These are phyloP conservation scores for Neonectria faginata DNA, from an alignment of 2,329 filamentous ascomycete genomes.

Conservation along the genomic window DNA sequence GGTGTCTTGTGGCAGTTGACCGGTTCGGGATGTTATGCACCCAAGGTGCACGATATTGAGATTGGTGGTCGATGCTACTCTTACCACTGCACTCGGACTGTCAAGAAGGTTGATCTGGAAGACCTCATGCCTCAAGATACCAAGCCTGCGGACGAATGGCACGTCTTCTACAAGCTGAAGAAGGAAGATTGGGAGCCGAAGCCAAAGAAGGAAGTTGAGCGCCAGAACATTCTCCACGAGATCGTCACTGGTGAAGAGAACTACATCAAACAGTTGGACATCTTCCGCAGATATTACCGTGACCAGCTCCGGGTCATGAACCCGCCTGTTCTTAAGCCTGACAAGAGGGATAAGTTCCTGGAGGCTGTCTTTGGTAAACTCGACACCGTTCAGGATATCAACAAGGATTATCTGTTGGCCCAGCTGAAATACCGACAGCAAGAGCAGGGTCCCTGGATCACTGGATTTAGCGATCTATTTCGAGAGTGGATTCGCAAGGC, in stretches of 20 bases:
- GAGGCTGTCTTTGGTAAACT: conserved; percentile 90
- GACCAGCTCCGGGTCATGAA: conserved; percentile 80
- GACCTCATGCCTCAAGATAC: conserved; percentile 76
- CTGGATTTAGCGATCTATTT: conserved; percentile 96
- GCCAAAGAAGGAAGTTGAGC: conserved; percentile 87
- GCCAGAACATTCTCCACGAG: conserved; percentile 95
- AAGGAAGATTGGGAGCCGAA: conserved; percentile 79
- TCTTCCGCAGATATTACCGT: conserved; percentile 86
- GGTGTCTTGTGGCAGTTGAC: conserved; percentile 96
- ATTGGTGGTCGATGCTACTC: conserved; percentile 88
- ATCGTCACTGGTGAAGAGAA: conserved; percentile 93
- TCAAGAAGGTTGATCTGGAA: conserved; percentile 93
- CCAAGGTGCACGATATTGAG: conserved; percentile 79
- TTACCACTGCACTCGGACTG: conserved; percentile 89
- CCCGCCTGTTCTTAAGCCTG: conserved; percentile 83
- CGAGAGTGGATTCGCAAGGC: conserved; percentile 98
- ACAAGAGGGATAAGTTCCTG: conserved; percentile 83
- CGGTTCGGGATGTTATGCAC: conserved; percentile 89
- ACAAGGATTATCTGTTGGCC: conserved; percentile 90
- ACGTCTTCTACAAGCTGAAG: conserved; percentile 85
- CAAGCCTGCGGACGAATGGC: conserved; percentile 82
- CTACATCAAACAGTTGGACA: conserved; percentile 89
- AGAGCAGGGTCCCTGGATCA: conserved; percentile 94
- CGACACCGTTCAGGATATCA: conserved; percentile 88
- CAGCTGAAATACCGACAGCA: conserved; percentile 97